A percentile compares a stretch with the other conserved stretches of the same genome.
These are phyloP conservation scores for Stenogyne calaminthoides DNA, from an alignment of 305 asterid species.

Conservation along the genomic window DNA sequence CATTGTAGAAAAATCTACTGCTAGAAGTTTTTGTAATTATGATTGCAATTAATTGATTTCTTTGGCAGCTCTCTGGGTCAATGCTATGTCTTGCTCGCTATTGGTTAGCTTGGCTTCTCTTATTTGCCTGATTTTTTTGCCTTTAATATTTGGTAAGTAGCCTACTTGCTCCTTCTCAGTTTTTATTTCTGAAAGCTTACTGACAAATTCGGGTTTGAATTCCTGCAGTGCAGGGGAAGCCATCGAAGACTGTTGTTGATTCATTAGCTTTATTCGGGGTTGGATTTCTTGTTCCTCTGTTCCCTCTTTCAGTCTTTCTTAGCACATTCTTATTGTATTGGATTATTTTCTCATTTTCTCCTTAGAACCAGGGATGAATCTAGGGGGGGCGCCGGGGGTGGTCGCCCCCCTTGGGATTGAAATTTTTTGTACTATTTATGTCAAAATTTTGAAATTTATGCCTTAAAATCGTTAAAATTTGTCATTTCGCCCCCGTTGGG, in stretches of 20 bases:
- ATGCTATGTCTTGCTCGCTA: slow-evolving; percentile 94
- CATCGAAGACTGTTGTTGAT: slow-evolving; percentile 83
- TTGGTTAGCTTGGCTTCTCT: slow-evolving; percentile 99
- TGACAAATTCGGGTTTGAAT: slow-evolving; percentile 25
- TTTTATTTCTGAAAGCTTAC: slow-evolving; percentile 26
- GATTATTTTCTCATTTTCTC: background rate
- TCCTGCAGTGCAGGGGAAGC: slow-evolving; percentile 93
- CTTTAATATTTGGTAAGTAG: slow-evolving; percentile 76
- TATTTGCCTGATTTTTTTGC: slow-evolving; percentile 88
- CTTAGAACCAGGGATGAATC: too few species aligned
- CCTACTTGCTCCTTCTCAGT: slow-evolving; percentile 21
- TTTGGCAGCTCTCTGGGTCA: slow-evolving; percentile 80
- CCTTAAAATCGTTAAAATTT: too few species aligned
- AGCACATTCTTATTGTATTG: slow-evolving; percentile 1
- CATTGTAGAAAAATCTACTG: background rate
- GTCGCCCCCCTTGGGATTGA: too few species aligned
- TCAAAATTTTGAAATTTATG: too few species aligned
- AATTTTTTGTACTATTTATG: too few species aligned
- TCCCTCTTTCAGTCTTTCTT: slow-evolving; percentile 15
- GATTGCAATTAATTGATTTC: slow-evolving; percentile 23
- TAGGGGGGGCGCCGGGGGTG: too few species aligned
- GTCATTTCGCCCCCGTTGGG: too few species aligned
- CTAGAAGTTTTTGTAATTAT: background rate
- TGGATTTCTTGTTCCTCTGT: slow-evolving; percentile 38
- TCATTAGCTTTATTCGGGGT: slow-evolving; percentile 97